A percentile compares a stretch with the other conserved stretches of the same genome.
Evolutionary conservation across 2,329 filamentous ascomycete species (phyloP).

Genomic region (Zasmidium citrigriseum): DNA sequence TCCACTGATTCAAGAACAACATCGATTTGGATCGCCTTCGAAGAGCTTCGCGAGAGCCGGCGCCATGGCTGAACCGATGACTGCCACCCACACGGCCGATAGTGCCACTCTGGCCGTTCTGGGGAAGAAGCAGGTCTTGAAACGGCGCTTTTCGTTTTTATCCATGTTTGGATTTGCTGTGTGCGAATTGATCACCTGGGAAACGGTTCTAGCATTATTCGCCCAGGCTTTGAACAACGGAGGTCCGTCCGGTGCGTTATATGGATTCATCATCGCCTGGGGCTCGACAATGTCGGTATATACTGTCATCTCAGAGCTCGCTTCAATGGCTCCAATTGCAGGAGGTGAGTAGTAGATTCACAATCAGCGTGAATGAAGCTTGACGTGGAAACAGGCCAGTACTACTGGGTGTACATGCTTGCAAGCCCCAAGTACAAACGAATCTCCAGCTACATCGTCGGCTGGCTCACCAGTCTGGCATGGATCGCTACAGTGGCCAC

Average conservation of each 20-base stretch:
- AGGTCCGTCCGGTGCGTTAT: slow-evolving; percentile 52
- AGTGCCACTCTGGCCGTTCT: slow-evolving; percentile 42
- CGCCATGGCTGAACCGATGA: slow-evolving; percentile 22
- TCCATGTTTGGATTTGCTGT: slow-evolving; percentile 48
- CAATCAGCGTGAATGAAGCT: slow-evolving; percentile 41
- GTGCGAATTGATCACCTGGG: slow-evolving; percentile 49
- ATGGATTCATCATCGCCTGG: slow-evolving; percentile 56
- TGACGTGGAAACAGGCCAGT: slow-evolving; percentile 32
- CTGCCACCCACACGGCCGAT: slow-evolving; percentile 30
- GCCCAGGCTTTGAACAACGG: slow-evolving; percentile 46
- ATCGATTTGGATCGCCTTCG: neutral
- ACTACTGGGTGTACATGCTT: slow-evolving; percentile 51
- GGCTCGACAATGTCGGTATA: slow-evolving; percentile 50
- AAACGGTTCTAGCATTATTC: slow-evolving; percentile 48
- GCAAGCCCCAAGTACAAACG: slow-evolving; percentile 42
- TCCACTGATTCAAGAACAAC: neutral
- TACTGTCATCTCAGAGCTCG: slow-evolving; percentile 49
- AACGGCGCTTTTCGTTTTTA: slow-evolving; percentile 45
- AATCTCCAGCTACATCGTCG: slow-evolving; percentile 46
- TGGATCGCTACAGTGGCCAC: slow-evolving; percentile 47
- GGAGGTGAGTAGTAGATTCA: slow-evolving; percentile 36
- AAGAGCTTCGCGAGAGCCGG: neutral
- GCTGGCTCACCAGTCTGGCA: slow-evolving; percentile 46
- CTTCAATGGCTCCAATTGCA: slow-evolving; percentile 50
- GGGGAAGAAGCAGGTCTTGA: slow-evolving; percentile 49